phyloP scores from a whole-genome alignment of 2,329 filamentous ascomycete genomes.

The Pseudogymnoascus sp. region DNA sequence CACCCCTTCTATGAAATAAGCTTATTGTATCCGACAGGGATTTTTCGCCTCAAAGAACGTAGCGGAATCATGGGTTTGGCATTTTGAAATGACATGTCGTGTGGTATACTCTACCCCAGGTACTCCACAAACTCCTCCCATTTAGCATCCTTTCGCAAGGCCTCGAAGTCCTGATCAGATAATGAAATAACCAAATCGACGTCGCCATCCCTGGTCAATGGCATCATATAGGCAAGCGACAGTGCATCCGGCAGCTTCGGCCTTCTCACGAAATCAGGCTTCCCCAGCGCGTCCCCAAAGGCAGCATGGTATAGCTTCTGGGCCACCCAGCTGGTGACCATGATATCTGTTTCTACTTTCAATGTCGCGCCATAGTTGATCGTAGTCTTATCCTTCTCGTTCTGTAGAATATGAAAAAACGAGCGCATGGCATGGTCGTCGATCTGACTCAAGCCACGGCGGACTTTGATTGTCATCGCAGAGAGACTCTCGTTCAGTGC shows the following conservation, averaged over 20 bases:
- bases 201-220: neutral
- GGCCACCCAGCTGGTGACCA: neutral
- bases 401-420: neutral
- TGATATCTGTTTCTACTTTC: neutral
- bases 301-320: neutral
- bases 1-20: neutral
- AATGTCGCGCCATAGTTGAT: neutral
- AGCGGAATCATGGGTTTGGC: neutral
- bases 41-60: neutral
- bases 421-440: neutral
- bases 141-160: neutral
- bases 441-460: neutral
- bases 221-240: conserved; percentile 1
- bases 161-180: neutral
- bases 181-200: neutral
- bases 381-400: conserved; percentile 1
- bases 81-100: too few relatives aligned
- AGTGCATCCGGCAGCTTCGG: neutral
- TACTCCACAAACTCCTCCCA: neutral
- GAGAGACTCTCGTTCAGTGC: neutral
- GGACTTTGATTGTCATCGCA: neutral
- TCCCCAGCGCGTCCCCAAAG: neutral
- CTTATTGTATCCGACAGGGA: neutral
- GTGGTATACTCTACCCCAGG: neutral
- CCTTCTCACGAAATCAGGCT: neutral